Evolutionary conservation across 192 early-diverging fungal species (phyloP), one percentile per base, ranked within the genome.

Genomic region (Allomyces arbusculus): DNA sequence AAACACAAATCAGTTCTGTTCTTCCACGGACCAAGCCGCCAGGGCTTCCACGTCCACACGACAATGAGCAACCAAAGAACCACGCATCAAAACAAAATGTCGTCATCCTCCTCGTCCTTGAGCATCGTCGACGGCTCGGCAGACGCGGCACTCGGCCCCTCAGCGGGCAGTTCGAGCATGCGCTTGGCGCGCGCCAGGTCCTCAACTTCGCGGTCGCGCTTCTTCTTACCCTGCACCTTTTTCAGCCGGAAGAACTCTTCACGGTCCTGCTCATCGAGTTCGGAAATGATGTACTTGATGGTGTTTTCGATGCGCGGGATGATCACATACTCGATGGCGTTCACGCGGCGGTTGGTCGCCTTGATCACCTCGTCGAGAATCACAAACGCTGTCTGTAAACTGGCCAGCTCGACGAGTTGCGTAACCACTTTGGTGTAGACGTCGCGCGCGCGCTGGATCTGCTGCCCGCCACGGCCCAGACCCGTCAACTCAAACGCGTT

Each of bases 311-410:
- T 89, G 50, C 86, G 84, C 24, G 96, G 96, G 69, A 99, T 99
- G 73, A 97, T 99, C 63, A 99, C 92, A 74, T 97, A 89, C 73
- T 99, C 96, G 70, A 99, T 97, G 23, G 96, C 96, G 68, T 99
- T 99, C 23, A 99, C 96, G 70, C 96, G 86, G 67, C 96, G 88
- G 77, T 99, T 99, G 3, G 96, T 99, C 24, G 94, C 72, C 82
- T 95, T 97, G 76, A 99, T 99, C 63, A 99, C 94, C 79, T 99
- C 96, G 73, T 99, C 96, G 64, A 99, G 77, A 64, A 97, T 95
- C 7, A 96, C 91, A 77, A 99, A 99, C 0, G 96, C 94, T 14
- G 96, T 99, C 82, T 99, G 96, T 65, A 99, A 70, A 3, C 91
- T 94, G n/a, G 96, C 96, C 70, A 99, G 77, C 68, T 97, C 95